These are phyloP conservation scores for Psophocarpus tetragonolobus DNA, from an alignment of 306 rosid species.

Conservation along the genomic window DNA sequence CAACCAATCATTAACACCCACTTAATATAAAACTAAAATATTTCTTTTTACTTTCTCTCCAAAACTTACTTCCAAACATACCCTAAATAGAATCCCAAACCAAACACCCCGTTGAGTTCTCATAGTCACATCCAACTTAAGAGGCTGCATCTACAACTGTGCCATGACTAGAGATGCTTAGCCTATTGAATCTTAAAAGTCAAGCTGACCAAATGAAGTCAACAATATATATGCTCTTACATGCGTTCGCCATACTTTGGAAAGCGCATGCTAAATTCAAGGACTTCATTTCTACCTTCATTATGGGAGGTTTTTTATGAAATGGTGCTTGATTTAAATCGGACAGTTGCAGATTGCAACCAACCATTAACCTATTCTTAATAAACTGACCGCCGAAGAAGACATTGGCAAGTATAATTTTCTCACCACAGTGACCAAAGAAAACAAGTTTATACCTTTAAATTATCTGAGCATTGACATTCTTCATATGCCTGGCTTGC, in stretches of 20 bases:
- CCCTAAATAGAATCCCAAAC: not conserved
- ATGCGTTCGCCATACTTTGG: not conserved
- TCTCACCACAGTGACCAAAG: constrained; percentile 16
- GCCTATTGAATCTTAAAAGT: not conserved
- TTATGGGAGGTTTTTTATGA: not conserved
- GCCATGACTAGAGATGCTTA: not conserved
- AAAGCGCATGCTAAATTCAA: not conserved
- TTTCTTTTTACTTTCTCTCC: not conserved
- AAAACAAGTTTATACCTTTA: constrained; percentile 55
- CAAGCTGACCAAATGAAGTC: not conserved
- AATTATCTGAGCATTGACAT: constrained; percentile 47
- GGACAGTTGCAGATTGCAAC: constrained; percentile 22
- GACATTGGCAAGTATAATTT: not conserved
- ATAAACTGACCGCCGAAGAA: constrained; percentile 20
- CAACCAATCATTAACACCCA: not conserved
- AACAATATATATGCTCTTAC: not conserved
- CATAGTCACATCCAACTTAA: not conserved
- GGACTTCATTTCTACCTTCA: not conserved
- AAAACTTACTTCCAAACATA: not conserved
- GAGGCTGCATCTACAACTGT: not conserved
- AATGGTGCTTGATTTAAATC: not conserved
- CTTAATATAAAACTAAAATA: not conserved
- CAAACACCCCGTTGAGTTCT: not conserved
- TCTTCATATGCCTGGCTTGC: constrained; percentile 49
- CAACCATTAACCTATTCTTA: not conserved